phyloP scores from a whole-genome alignment of 352 stramenopile genomes.

The Aphanomyces cochlioides region DNA sequence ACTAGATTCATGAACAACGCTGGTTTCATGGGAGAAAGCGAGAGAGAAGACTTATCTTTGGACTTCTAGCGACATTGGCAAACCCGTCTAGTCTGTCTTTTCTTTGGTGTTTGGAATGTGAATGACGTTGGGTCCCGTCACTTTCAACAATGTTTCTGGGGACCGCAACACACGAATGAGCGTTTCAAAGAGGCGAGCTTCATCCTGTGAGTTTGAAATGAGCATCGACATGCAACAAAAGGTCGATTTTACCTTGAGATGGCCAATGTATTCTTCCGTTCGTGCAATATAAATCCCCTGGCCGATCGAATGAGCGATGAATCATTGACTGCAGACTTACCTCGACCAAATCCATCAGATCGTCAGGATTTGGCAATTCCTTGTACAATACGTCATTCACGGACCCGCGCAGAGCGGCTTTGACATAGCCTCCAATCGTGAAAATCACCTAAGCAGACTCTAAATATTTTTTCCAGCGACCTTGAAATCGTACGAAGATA shows the following conservation, averaged over 20 bases:
- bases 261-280: conserved; percentile 75
- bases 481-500: conserved; percentile 55
- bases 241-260: conserved; percentile 47
- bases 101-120: conserved; percentile 81
- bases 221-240: not conserved
- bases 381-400: conserved; percentile 77
- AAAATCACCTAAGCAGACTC: conserved; percentile 42
- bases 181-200: conserved; percentile 85
- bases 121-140: conserved; percentile 81
- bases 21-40: too few relatives aligned
- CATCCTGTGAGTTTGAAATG: conserved; percentile 37
- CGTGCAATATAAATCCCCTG: conserved; percentile 85
- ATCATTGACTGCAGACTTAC: conserved; percentile 15
- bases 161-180: conserved; percentile 79
- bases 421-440: conserved; percentile 79
- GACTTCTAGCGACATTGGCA: too few relatives aligned
- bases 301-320: not conserved
- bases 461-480: not conserved
- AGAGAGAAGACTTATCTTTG: too few relatives aligned
- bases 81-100: conserved; percentile 57
- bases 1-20: too few relatives aligned
- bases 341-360: conserved; percentile 78
- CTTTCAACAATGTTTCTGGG: conserved; percentile 77
- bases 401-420: conserved; percentile 77
- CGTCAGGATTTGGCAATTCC: conserved; percentile 74